Percentiles rank a stretch among this genome's conserved stretches.
phyloP scores from a whole-genome alignment of 345 rosid genomes.

The Eucalyptus cloeziana region DNA sequence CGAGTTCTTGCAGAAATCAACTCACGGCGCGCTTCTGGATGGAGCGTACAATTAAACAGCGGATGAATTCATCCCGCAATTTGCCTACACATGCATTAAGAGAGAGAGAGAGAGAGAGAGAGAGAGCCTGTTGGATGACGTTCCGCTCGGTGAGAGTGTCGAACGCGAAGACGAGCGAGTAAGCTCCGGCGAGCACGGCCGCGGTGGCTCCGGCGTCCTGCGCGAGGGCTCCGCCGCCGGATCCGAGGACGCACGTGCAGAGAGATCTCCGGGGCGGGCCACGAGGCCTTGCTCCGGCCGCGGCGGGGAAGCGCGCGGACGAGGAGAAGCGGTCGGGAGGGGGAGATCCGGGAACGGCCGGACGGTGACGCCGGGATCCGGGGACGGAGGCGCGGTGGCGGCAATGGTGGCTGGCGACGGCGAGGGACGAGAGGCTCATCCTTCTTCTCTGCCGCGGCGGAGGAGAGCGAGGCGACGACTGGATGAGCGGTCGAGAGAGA shows the following conservation, averaged over 20 bases:
- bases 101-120: not conserved
- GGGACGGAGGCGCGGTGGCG: not conserved
- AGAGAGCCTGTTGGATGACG: conserved; percentile 50
- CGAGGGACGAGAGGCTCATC: not conserved
- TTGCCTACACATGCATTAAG: not conserved
- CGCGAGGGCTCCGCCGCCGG: conserved; percentile 9
- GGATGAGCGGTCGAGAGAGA: not conserved
- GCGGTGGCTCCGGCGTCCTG: conserved; percentile 65
- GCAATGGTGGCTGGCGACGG: not conserved
- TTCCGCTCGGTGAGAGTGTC: conserved; percentile 50
- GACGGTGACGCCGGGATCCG: not conserved
- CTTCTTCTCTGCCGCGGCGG: not conserved
- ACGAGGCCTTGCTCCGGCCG: not conserved
- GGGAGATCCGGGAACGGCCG: not conserved
- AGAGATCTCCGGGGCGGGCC: not conserved
- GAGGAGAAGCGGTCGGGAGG: not conserved
- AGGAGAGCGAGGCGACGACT: not conserved
- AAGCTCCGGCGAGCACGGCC: conserved; percentile 66
- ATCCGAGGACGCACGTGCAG: not conserved
- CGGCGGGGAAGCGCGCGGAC: not conserved
- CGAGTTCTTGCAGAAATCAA: not conserved
- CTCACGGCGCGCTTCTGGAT: not conserved
- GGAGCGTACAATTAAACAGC: not conserved
- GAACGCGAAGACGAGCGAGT: conserved; percentile 50
- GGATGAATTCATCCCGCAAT: not conserved